Conservation (phyloP, 768 basidiomycete genomes). For the Coprinellus micaceus region DNA sequence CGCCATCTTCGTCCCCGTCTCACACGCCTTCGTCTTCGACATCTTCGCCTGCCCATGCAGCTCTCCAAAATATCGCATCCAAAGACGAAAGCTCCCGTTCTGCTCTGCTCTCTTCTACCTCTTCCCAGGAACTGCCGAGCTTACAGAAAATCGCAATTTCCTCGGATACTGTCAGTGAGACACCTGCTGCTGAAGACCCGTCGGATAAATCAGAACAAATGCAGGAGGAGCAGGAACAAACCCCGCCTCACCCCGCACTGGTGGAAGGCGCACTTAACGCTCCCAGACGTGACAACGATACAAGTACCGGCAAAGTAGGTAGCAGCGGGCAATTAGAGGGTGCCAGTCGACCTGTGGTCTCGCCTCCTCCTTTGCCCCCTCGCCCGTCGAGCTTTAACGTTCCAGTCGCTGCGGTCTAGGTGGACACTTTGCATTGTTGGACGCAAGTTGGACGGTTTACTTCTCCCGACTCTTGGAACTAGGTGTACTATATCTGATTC, state of each 20-base stretch:
- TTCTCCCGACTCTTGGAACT: too few relatives aligned
- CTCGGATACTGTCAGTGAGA: background rate
- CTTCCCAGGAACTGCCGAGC: conserved; percentile 5
- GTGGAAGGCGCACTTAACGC: conserved; percentile 1
- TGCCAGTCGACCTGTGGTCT: background rate
- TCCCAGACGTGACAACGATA: background rate
- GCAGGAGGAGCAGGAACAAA: background rate
- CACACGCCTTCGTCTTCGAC: conserved; percentile 17
- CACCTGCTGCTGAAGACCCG: background rate
- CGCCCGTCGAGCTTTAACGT: background rate
- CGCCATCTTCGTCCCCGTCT: conserved; percentile 16
- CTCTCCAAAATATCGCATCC: conserved; percentile 53
- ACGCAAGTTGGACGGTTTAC: too few relatives aligned
- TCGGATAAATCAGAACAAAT: background rate
- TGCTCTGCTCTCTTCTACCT: background rate
- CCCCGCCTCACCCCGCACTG: background rate
- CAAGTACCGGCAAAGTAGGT: background rate
- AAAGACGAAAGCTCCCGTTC: conserved; percentile 36
- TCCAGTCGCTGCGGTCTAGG: background rate
- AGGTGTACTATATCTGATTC: background rate
- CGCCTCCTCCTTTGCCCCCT: conserved; percentile 1
- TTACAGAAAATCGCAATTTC: background rate
- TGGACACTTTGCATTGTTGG: background rate
- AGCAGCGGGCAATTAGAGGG: background rate
- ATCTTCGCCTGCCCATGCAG: conserved; percentile 47